Percentiles rank a stretch among this genome's conserved stretches.
These are phyloP conservation scores for Microdochium trichocladiopsis DNA, from an alignment of 2,329 filamentous ascomycete species.

Conservation along the genomic window DNA sequence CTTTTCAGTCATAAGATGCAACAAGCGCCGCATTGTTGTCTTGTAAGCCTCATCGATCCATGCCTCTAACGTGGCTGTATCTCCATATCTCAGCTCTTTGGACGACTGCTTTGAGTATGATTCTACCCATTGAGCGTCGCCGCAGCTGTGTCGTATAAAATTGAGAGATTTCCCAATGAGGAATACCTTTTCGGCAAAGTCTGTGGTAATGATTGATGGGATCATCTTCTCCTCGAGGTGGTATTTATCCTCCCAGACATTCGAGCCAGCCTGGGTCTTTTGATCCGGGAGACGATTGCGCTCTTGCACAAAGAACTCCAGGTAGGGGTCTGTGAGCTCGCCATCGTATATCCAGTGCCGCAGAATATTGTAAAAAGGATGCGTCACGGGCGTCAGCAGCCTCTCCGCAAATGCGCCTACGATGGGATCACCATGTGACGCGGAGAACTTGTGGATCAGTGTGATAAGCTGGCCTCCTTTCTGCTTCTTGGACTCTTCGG, in stretches of 20 bases:
- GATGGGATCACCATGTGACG: constrained; percentile 90
- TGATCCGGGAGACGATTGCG: constrained; percentile 30
- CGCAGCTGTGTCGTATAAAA: constrained; percentile 94
- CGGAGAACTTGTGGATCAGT: constrained; percentile 86
- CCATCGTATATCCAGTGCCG: constrained; percentile 98
- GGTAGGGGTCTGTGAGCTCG: constrained; percentile 91
- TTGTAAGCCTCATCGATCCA: constrained; percentile 98
- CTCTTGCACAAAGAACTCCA: constrained; percentile 91
- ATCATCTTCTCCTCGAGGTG: constrained; percentile 79
- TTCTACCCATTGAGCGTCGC: constrained; percentile 91
- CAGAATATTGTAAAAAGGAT: constrained; percentile 94
- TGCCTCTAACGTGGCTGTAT: constrained; percentile 82
- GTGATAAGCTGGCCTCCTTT: constrained; percentile 90
- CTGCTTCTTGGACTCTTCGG: constrained; percentile 76
- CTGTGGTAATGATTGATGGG: constrained; percentile 84
- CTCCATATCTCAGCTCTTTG: constrained; percentile 85
- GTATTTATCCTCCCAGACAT: constrained; percentile 98
- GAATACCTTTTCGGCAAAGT: constrained; percentile 95
- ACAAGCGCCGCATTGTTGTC: constrained; percentile 92
- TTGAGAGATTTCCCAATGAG: constrained; percentile 96
- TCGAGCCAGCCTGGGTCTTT: constrained; percentile 43
- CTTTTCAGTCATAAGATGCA: constrained; percentile 88
- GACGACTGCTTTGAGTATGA: constrained; percentile 89
- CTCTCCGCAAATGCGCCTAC: constrained; percentile 90
- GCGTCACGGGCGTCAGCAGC: constrained; percentile 76